These are phyloP conservation scores for Neofusicoccum sp. DNA, from an alignment of 2,329 filamentous ascomycete species.

Conservation along the genomic window DNA sequence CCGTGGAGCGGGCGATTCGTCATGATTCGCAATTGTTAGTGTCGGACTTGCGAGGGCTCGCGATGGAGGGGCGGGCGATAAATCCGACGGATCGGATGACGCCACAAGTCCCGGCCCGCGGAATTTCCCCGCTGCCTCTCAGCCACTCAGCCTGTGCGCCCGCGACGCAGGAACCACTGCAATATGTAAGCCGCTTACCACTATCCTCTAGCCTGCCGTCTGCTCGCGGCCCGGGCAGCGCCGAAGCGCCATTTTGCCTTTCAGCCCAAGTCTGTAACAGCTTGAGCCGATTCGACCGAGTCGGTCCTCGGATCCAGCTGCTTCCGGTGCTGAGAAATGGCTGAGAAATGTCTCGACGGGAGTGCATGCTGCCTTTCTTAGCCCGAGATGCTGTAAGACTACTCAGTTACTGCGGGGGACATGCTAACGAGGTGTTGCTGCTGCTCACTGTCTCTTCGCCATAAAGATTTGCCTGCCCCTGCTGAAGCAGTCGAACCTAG, in stretches of 20 bases:
- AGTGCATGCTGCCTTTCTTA: too few relatives aligned
- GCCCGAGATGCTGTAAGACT: too few relatives aligned
- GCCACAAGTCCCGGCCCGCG: not conserved
- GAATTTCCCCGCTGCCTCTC: not conserved
- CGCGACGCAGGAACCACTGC: not conserved
- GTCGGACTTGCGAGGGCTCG: conserved; percentile 5
- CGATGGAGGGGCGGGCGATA: conserved; percentile 10
- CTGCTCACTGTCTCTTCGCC: too few relatives aligned
- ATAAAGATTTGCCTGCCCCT: too few relatives aligned
- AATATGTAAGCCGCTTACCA: not conserved
- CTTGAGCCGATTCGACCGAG: not conserved
- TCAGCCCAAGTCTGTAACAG: not conserved
- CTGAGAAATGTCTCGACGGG: too few relatives aligned
- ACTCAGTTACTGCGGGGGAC: too few relatives aligned
- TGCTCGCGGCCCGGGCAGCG: not conserved
- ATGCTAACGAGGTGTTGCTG: too few relatives aligned
- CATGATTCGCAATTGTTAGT: conserved; percentile 6
- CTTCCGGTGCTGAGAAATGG: conserved; percentile 13
- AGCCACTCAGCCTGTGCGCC: not conserved
- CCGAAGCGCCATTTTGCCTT: not conserved
- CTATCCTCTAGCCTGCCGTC: not conserved
- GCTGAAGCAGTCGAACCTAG: too few relatives aligned
- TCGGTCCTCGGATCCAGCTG: not conserved
- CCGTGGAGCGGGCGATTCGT: not conserved
- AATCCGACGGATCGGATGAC: conserved; percentile 11